phyloP scores from a whole-genome alignment of 1,284 basidiomycete species.

The Papiliotrema flavescens region DNA sequence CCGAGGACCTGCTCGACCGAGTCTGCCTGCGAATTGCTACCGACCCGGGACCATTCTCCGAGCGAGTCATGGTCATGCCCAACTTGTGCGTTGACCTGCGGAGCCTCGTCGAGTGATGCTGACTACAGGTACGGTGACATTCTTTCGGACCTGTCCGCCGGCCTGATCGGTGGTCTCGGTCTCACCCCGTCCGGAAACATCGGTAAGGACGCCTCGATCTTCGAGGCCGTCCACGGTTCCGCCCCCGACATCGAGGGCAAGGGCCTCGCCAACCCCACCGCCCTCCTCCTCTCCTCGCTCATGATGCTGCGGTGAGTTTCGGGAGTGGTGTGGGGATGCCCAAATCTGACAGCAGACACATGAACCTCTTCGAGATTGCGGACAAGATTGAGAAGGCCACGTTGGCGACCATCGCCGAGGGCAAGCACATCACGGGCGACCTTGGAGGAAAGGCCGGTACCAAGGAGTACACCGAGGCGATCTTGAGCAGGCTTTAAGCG shows the following conservation, averaged over 20 bases:
- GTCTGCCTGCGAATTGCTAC: slow-evolving; percentile 91
- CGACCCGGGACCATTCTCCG: slow-evolving; percentile 89
- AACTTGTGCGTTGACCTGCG: slow-evolving; percentile 69
- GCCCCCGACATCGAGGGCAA: slow-evolving; percentile 72
- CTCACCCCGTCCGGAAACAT: slow-evolving; percentile 99
- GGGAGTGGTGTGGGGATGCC: no score
- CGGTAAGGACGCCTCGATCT: slow-evolving; percentile 95
- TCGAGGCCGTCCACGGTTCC: slow-evolving; percentile 98
- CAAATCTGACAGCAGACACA: slow-evolving; percentile 62
- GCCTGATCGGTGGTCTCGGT: slow-evolving; percentile 95
- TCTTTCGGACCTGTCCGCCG: slow-evolving; percentile 98
- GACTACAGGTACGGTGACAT: slow-evolving; percentile 64
- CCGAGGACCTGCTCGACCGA: slow-evolving; percentile 96
- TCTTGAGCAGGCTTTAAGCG: slow-evolving; percentile 65
- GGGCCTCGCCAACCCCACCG: slow-evolving; percentile 97
- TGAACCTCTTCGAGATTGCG: slow-evolving; percentile 84
- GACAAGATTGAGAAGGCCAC: slow-evolving; percentile 89
- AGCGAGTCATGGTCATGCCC: slow-evolving; percentile 99
- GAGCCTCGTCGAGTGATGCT: not conserved
- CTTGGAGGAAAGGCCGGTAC: slow-evolving; percentile 87
- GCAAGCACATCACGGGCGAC: slow-evolving; percentile 87
- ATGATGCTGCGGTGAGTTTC: slow-evolving; percentile 86
- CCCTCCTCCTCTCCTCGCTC: slow-evolving; percentile 85
- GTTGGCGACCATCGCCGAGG: slow-evolving; percentile 86
- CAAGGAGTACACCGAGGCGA: slow-evolving; percentile 79